Evolutionary conservation across 257 asterid species (phyloP), one percentile per base, ranked within the genome.

Genomic region (Marsdenia floribunda): DNA sequence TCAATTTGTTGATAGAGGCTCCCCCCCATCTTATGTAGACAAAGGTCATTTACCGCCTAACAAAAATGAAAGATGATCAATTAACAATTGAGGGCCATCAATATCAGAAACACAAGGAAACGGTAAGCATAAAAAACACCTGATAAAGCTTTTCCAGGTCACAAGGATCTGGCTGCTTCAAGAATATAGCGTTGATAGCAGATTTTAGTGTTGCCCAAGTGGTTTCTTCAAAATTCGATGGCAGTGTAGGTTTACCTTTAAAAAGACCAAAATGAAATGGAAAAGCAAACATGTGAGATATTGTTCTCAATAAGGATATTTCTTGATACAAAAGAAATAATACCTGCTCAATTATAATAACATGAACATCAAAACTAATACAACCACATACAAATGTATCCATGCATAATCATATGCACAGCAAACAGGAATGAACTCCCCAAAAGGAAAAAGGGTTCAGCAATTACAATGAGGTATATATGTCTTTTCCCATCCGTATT

Each of bases 21-120:
- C 59, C 97, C 96, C 26, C 97, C 97, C 98, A 92, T 85, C 83
- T 90, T 92, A 89, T 92, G 97, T 78, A 92, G 88, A 81, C 99
- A 95, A 63, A 95, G 91, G 86, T 92, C 90, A 83, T 87, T 89
- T 70, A 92, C 99, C 15, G 96, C 99, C 97, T 93, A 72, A 59
- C 44, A 38, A 82, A 77, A 75, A 80, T 44, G 47, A 70, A 75
- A 50, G 60, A 72, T 35, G 37, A 71, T 72, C 67, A 80, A 74
- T 71, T 54, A 78, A 90, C 76, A 54, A 47, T 54, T 40, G 68
- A 29, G 38, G 78, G 50, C 64, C 42, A 80, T 49, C 3, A 47
- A 69, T n/a, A 55, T 24, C n/a, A 72, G 4, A 38, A 79, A 69
- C 14, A 33, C 11, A 29, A n/a, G 13, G 14, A 75, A 72, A 55